A percentile compares a stretch with the other conserved stretches of the same genome.
Evolutionary conservation across 2,329 filamentous ascomycete species (phyloP).

Genomic region (Neobulgaria alba): DNA sequence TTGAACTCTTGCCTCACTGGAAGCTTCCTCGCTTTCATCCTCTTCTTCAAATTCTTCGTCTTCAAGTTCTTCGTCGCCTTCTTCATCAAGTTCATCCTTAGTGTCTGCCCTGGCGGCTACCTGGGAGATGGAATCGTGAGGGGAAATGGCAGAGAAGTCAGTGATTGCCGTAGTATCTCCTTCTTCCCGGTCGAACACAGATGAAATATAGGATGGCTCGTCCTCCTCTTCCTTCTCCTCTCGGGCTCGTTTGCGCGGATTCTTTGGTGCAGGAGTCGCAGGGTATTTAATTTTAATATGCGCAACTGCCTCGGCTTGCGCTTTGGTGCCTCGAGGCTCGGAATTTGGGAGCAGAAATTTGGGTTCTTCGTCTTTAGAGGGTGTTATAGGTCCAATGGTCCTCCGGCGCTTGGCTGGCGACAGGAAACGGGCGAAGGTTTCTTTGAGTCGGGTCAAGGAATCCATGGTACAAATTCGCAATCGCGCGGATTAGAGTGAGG

Average conservation of each 20-base stretch:
- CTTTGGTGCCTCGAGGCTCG: slow-evolving; percentile 15
- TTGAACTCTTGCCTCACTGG: slow-evolving; percentile 20
- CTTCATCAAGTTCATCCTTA: slow-evolving; percentile 1
- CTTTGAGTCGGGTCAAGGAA: slow-evolving; percentile 21
- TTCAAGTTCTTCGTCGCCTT: neutral
- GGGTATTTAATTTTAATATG: slow-evolving; percentile 13
- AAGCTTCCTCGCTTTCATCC: slow-evolving; percentile 5
- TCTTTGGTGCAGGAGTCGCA: slow-evolving; percentile 13
- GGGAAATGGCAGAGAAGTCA: neutral
- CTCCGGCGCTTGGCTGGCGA: slow-evolving; percentile 28
- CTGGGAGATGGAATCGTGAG: slow-evolving; percentile 2
- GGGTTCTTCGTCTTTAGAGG: slow-evolving; percentile 8
- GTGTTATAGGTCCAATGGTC: slow-evolving; percentile 20
- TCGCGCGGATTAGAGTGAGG: no score
- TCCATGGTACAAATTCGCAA: slow-evolving; percentile 19
- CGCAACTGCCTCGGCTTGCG: slow-evolving; percentile 6
- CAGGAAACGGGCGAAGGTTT: slow-evolving; percentile 22
- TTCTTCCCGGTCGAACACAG: slow-evolving; percentile 2
- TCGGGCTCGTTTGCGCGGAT: slow-evolving; percentile 21
- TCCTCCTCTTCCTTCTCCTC: slow-evolving; percentile 16
- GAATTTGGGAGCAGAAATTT: slow-evolving; percentile 11
- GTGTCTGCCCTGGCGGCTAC: neutral
- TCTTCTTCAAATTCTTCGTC: slow-evolving; percentile 9
- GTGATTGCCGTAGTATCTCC: slow-evolving; percentile 3
- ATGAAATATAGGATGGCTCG: neutral